Evolutionary conservation across 116 monocot genomes (phyloP).

Genomic region (Zostera marina): DNA sequence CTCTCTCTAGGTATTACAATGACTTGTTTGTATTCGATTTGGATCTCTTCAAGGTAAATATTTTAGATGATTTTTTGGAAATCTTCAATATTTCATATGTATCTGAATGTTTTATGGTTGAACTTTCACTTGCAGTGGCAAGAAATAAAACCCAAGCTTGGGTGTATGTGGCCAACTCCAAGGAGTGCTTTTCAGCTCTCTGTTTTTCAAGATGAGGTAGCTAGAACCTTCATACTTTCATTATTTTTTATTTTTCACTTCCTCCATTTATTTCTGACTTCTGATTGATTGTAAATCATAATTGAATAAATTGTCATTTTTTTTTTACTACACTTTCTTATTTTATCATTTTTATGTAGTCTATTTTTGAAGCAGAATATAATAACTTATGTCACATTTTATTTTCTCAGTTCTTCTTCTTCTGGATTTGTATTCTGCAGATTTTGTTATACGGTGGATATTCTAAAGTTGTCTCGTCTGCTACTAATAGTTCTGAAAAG

Average conservation of each 20-base stretch:
- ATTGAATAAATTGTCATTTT: not conserved
- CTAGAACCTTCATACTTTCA: not conserved
- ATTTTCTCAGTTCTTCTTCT: not conserved
- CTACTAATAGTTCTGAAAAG: conserved; percentile 79
- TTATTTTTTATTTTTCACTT: not conserved
- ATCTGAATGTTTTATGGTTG: not conserved
- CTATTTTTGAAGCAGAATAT: not conserved
- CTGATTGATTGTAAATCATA: not conserved
- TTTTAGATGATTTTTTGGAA: not conserved
- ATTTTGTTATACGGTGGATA: conserved; percentile 91
- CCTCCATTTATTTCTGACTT: not conserved
- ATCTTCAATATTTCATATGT: conserved; percentile 1
- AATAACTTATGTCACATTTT: not conserved
- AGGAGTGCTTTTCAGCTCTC: conserved; percentile 95
- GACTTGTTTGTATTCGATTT: conserved; percentile 91
- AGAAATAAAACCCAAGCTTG: conserved; percentile 88
- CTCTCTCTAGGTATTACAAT: conserved; percentile 55
- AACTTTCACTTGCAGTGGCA: conserved; percentile 57
- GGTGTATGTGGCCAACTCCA: conserved; percentile 75
- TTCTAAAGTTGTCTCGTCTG: conserved; percentile 66
- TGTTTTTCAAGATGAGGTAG: conserved; percentile 81
- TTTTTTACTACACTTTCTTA: not conserved
- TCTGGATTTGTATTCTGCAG: conserved; percentile 18
- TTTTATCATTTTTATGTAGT: not conserved
- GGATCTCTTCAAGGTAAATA: conserved; percentile 82